Evolutionary conservation across 306 rosid species (phyloP).

Genomic region (Acacia acuminata): DNA sequence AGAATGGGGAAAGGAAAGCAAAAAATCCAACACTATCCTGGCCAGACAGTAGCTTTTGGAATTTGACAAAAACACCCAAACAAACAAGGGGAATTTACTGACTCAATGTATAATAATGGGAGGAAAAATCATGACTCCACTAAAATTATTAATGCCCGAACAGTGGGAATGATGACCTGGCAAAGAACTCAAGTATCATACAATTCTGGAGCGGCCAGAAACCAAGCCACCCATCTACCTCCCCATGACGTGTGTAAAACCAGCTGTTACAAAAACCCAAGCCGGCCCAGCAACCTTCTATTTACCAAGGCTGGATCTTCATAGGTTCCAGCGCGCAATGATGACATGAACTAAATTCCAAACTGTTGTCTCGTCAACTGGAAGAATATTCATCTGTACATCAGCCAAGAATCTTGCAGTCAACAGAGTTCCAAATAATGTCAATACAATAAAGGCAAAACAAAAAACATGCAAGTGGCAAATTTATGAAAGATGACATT

Average conservation of each 20-base stretch:
- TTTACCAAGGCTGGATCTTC: slow-evolving; percentile 35
- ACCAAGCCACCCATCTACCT: slow-evolving; percentile 27
- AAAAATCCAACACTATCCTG: background rate
- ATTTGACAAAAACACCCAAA: slow-evolving; percentile 45
- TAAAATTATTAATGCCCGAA: slow-evolving; percentile 24
- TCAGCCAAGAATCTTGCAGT: slow-evolving; percentile 37
- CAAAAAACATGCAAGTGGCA: background rate
- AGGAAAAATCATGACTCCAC: slow-evolving; percentile 30
- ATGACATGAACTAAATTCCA: slow-evolving; percentile 41
- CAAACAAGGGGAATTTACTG: slow-evolving; percentile 16
- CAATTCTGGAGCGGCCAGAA: slow-evolving; percentile 33
- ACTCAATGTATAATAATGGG: slow-evolving; percentile 34
- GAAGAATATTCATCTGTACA: slow-evolving; percentile 18
- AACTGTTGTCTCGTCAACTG: slow-evolving; percentile 29
- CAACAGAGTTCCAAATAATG: background rate
- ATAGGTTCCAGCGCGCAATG: slow-evolving; percentile 28
- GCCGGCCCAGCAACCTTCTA: slow-evolving; percentile 46
- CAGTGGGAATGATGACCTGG: slow-evolving; percentile 15
- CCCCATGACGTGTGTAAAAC: slow-evolving; percentile 30
- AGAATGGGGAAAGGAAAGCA: background rate
- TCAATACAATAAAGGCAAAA: background rate
- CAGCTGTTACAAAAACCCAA: slow-evolving; percentile 45
- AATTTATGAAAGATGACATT: slow-evolving; percentile 11
- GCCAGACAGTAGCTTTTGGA: slow-evolving; percentile 27
- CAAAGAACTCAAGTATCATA: slow-evolving; percentile 28